These are phyloP conservation scores for Acephala macrosclerotiorum DNA, from an alignment of 2,329 filamentous ascomycete species.

Conservation along the genomic window DNA sequence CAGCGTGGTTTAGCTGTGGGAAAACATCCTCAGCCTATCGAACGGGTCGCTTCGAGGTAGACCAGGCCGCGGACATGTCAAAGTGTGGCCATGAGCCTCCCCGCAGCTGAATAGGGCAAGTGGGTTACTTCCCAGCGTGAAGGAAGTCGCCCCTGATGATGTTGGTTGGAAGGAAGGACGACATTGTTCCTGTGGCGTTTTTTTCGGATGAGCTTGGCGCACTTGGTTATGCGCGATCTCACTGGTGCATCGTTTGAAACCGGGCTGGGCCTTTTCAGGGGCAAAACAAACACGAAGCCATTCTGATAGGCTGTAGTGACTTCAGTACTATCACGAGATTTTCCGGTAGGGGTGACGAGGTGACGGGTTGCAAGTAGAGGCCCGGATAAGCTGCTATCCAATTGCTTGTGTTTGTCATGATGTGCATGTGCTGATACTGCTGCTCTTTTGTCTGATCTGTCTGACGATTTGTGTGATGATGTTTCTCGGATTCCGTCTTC, in stretches of 20 bases:
- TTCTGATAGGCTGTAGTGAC: constrained; percentile 5
- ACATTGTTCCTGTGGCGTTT: constrained; percentile 20
- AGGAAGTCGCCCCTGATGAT: constrained; percentile 19
- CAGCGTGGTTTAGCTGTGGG: neutral
- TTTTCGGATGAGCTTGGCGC: constrained; percentile 14
- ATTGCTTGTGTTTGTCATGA: constrained; percentile 4
- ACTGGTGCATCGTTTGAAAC: constrained; percentile 30
- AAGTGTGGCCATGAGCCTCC: constrained; percentile 17
- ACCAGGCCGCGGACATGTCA: constrained; percentile 1
- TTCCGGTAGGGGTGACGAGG: neutral
- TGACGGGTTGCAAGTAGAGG: constrained; percentile 5
- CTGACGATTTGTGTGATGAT: constrained; percentile 11
- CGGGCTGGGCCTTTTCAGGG: constrained; percentile 13
- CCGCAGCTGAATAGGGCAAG: neutral
- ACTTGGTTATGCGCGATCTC: neutral
- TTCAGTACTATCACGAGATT: constrained; percentile 9
- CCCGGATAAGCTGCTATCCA: constrained; percentile 3
- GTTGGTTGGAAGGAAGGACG: constrained; percentile 27
- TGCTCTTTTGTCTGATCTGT: neutral
- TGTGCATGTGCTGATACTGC: constrained; percentile 5
- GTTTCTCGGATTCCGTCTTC: constrained; percentile 4
- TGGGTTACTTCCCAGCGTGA: constrained; percentile 2
- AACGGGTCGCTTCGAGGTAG: constrained; percentile 8
- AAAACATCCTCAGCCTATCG: constrained; percentile 19
- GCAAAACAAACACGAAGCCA: neutral